Base-by-base conservation (phyloP, 768 basidiomycete genomes). In the Phlegmacium glaucopus region DNA sequence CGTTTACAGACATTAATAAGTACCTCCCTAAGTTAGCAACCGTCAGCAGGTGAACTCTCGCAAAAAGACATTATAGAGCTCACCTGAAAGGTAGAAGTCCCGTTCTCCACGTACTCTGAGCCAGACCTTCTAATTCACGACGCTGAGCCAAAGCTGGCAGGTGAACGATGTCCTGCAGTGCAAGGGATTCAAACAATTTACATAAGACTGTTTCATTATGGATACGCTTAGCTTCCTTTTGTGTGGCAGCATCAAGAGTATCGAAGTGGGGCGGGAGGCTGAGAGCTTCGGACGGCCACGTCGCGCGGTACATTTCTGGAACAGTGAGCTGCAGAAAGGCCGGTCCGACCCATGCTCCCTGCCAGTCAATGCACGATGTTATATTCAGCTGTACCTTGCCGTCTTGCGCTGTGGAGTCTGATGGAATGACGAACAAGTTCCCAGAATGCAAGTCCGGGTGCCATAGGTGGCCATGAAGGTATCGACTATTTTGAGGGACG, bases 301-400 rank as follows among this genome's bases (percentile, higher is more conserved):
- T 11, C 39, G 13, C 12, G 17, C 12, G 39, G 39, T 13, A 39
- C 39, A 39, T 39, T 39, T 13, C 13, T 11, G 39, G 39, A 16
- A 39, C 39, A 11, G 39, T 39, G 39, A 39, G 39, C 39, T 39
- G 39, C 39, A 39, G 39, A 39, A 39, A 39, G 39, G 39, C 39
- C 39, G 39, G 39, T 17, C 39, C 39, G 25, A 39, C 39, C 39
- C 39, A 39, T 39, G 39, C 39, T 18, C 39, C 39, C 17, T 39
- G 39, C 39, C 39, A 39, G 17, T 39, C 39, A 39, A 39, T 39
- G 39, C 39, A 39, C 25, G 39, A 39, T 39, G 39, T 39, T 12
- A 39, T 39, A 39, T 39, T 39, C 17, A 17, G 6, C 39, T 39
- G 39, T 39, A 39, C 17, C 39, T 39, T 39, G 6, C 25, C 39